Evolutionary conservation across 345 rosid species (phyloP).

Genomic region (Salix suchowensis): DNA sequence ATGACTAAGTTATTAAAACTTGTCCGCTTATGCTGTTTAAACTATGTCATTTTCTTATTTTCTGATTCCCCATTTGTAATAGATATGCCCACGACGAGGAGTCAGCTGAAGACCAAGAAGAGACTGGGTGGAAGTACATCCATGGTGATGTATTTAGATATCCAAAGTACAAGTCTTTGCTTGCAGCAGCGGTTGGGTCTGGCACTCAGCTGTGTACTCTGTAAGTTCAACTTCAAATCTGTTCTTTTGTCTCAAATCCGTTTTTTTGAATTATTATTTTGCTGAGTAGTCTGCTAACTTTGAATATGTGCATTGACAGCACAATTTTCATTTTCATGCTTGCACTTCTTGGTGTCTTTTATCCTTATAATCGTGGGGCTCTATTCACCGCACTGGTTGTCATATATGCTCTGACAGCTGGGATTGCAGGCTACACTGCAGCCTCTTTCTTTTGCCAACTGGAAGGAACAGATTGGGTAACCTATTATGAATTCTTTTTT

Average conservation of each 20-base stretch:
- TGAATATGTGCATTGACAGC: conserved; percentile 27
- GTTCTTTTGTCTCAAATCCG: neutral
- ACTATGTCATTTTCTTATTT: neutral
- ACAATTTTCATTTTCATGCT: conserved; percentile 74
- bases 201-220: conserved; percentile 29
- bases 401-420: conserved; percentile 87
- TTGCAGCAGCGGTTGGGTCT: conserved; percentile 30
- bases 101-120: conserved; percentile 29
- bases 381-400: conserved; percentile 83
- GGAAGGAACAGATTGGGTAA: conserved; percentile 86
- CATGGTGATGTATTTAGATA: conserved; percentile 33
- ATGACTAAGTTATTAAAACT: neutral
- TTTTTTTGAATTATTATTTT: neutral
- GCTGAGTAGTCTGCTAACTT: neutral
- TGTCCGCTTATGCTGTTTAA: neutral
- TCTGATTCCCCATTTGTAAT: neutral
- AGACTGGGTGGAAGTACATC: conserved; percentile 36
- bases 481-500: neutral
- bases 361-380: conserved; percentile 92
- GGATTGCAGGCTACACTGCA: conserved; percentile 79
- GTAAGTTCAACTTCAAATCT: conserved; percentile 9
- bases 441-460: conserved; percentile 87
- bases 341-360: conserved; percentile 82
- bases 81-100: conserved; percentile 34
- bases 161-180: conserved; percentile 25